These are phyloP conservation scores for Lantana camara DNA, from an alignment of 257 asterid species.

Conservation along the genomic window DNA sequence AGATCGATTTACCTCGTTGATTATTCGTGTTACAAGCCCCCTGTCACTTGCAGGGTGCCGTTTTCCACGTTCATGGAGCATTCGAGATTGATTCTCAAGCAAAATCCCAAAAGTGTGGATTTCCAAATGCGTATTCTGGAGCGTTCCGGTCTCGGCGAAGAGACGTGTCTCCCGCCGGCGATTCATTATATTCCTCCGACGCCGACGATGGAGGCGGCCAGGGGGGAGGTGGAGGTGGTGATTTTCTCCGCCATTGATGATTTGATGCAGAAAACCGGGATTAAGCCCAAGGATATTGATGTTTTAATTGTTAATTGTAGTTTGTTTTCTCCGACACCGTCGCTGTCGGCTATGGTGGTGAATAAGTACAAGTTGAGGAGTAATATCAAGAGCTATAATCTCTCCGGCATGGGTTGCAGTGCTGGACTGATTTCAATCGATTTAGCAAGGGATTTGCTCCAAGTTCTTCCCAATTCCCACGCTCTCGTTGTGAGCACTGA, in stretches of 20 bases:
- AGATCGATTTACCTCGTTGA: conserved; percentile 75
- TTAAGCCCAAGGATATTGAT: conserved; percentile 73
- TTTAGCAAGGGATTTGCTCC: conserved; percentile 75
- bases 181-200: conserved; percentile 81
- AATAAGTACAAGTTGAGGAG: conserved; percentile 77
- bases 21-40: conserved; percentile 77
- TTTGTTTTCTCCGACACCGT: conserved; percentile 83
- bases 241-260: conserved; percentile 70
- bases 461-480: conserved; percentile 61
- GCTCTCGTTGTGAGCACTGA: conserved; percentile 77
- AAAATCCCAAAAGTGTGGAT: conserved; percentile 73
- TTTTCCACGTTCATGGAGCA: conserved; percentile 88
- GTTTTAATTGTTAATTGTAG: conserved; percentile 78
- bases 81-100: conserved; percentile 63
- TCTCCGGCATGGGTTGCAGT: conserved; percentile 92
- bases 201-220: conserved; percentile 80
- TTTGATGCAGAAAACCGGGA: conserved; percentile 53
- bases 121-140: conserved; percentile 89
- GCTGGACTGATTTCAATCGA: conserved; percentile 84
- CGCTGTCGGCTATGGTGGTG: conserved; percentile 80
- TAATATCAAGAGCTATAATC: conserved; percentile 64
- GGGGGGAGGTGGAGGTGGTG: conserved; percentile 67
- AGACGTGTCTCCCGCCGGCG: conserved; percentile 76
- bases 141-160: conserved; percentile 88
- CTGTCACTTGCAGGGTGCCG: conserved; percentile 69